Evolutionary conservation across 1,284 basidiomycete species (phyloP).

Genomic region (Pseudomicrostroma phylloplanum): DNA sequence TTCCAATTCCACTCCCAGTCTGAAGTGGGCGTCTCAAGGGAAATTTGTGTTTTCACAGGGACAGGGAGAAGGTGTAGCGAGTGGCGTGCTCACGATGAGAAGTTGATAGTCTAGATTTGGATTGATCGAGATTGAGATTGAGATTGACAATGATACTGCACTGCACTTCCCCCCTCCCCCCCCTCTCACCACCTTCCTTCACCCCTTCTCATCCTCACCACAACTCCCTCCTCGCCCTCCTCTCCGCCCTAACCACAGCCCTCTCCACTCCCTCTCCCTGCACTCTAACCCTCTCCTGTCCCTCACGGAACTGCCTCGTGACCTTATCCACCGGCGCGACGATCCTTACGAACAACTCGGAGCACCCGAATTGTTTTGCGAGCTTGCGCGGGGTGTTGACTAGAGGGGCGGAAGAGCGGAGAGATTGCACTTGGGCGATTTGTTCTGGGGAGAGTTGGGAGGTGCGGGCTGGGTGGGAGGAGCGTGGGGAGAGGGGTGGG

Average conservation of each 20-base stretch:
- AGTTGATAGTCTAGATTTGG: too few species aligned
- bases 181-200: too few species aligned
- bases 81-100: too few species aligned
- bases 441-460: constrained; percentile 23
- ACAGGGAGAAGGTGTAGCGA: too few species aligned
- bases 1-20: too few species aligned
- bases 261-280: constrained; percentile 42
- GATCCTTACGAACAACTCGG: constrained; percentile 37
- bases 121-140: too few species aligned
- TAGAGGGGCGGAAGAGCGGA: constrained; percentile 33
- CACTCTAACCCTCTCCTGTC: constrained; percentile 24
- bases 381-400: constrained; percentile 28
- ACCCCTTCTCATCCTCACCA: constrained; percentile 8
- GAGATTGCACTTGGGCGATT: constrained; percentile 35
- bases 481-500: background rate
- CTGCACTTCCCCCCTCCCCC: too few species aligned
- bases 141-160: too few species aligned
- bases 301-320: constrained; percentile 21
- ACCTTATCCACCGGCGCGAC: constrained; percentile 37
- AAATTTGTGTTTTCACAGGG: too few species aligned
- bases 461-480: background rate
- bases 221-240: constrained; percentile 14
- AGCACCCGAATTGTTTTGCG: constrained; percentile 38
- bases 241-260: constrained; percentile 14
- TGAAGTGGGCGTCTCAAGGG: too few species aligned